phyloP scores from a whole-genome alignment of 129 eudicot genomes.

The Gnaphalium uliginosum region DNA sequence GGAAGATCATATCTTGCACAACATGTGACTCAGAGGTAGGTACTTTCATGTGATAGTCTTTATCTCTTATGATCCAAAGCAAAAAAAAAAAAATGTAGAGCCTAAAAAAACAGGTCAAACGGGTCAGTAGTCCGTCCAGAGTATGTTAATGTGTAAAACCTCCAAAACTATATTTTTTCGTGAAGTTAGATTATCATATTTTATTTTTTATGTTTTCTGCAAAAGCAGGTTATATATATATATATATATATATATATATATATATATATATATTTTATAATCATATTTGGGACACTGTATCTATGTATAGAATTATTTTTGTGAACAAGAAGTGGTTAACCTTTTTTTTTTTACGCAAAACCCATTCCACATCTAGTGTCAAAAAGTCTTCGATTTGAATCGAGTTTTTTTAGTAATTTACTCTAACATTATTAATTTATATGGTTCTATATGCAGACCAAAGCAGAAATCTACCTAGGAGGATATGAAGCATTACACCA shows the following conservation, averaged over 20 bases:
- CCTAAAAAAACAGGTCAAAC: too few relatives aligned
- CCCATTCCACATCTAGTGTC: not conserved
- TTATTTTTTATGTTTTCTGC: not conserved
- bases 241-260: not conserved
- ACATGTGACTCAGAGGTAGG: conserved; percentile 83
- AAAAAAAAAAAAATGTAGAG: too few relatives aligned
- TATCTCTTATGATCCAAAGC: too few relatives aligned
- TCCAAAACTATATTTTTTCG: not conserved
- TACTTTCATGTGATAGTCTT: conserved; percentile 14
- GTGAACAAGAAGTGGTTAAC: not conserved
- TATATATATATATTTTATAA: not conserved
- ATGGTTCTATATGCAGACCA: conserved; percentile 46
- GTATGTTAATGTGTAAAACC: not conserved
- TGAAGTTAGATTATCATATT: too few relatives aligned
- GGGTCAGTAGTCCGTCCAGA: not conserved
- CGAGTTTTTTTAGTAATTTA: not conserved
- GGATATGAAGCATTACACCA: conserved; percentile 73
- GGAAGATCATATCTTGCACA: conserved; percentile 58
- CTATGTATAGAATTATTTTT: too few relatives aligned
- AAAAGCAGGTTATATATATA: not conserved
- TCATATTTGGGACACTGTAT: not conserved
- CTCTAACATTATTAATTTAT: conserved; percentile 12
- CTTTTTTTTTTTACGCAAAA: not conserved
- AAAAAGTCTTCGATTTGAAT: not conserved
- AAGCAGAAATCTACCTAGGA: conserved; percentile 76